Conservation (phyloP, 441 rosid species). For the Geranium incanum region DNA sequence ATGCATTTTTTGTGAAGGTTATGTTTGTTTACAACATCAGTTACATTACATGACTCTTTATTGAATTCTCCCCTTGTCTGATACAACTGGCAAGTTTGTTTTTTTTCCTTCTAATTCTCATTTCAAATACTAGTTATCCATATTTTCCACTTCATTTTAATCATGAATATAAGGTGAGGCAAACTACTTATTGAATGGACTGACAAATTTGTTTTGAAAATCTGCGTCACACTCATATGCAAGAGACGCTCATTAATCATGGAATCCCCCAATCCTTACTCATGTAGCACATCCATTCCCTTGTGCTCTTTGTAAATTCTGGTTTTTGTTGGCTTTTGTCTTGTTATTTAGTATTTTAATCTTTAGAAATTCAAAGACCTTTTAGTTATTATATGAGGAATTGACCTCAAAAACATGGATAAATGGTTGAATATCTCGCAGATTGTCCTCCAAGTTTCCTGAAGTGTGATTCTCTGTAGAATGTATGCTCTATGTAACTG, state of each 20-base stretch:
- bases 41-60: not conserved
- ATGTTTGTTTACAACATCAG: not conserved
- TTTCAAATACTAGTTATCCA: not conserved
- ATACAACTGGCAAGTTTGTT: not conserved
- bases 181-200: conserved; percentile 5
- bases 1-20: not conserved
- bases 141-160: not conserved
- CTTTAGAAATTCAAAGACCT: conserved; percentile 2
- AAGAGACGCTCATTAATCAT: not conserved
- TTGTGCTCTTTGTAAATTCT: not conserved
- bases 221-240: not conserved
- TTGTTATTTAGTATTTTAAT: not conserved
- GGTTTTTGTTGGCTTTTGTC: not conserved
- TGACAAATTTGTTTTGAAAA: not conserved
- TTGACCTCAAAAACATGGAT: not conserved
- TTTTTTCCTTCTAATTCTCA: not conserved
- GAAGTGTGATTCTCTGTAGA: not conserved
- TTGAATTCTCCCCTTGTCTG: not conserved
- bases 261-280: not conserved
- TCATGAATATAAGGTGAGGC: not conserved
- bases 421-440: not conserved
- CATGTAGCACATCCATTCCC: not conserved
- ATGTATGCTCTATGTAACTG: not conserved
- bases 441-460: not conserved
- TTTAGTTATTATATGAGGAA: not conserved